Base-by-base conservation (phyloP, 2,329 filamentous ascomycete species). In the Moelleriella libera region DNA sequence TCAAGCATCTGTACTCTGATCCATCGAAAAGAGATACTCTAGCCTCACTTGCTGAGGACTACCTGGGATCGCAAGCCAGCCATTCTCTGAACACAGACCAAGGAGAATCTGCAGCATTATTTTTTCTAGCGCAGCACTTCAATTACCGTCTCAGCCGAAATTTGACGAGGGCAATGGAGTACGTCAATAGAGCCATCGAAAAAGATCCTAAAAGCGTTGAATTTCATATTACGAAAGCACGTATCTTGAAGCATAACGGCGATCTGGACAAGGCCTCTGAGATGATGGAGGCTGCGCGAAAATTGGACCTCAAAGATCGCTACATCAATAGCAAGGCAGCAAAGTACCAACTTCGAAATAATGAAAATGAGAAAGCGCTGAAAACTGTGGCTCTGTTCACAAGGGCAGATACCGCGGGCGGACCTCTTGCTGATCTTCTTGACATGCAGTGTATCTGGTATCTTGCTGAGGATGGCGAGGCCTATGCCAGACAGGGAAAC, bases 391-490 rank as follows among this genome's bases (percentile, higher is more conserved):
- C 88, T 52, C 78, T 96, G 53, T 98, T 98, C 66, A 98, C 94
- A 0, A 77, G 90, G 47, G 89, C 89, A 46, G 92, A 98, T 59
- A 85, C 88, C 4, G 76, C 83, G 10, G 88, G 88, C 5, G 92
- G 92, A 1, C 86, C 94, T 5, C 70, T 98, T 41, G 85, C 84
- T 44, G 92, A 98, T 64, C 77, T 98, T 37, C 76, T 94, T 54
- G 92, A 98, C 57, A 98, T 98, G 92, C 92, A 98, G 67, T 96
- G 89, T 62, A 80, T 97, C 56, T 98, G 92, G 94, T 98, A 82
- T 63, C 69, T 98, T 58, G 92, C 87, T 5, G 92, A 98, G 67
- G 94, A 98, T 60, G 92, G 88, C 48, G 86, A 96, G 67, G 82
- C 90, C 3, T 88, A 89, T 63, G 72, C 85, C 49, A 82, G 92